Conservation (phyloP, 768 basidiomycete species). For the Crepidotus variabilis region DNA sequence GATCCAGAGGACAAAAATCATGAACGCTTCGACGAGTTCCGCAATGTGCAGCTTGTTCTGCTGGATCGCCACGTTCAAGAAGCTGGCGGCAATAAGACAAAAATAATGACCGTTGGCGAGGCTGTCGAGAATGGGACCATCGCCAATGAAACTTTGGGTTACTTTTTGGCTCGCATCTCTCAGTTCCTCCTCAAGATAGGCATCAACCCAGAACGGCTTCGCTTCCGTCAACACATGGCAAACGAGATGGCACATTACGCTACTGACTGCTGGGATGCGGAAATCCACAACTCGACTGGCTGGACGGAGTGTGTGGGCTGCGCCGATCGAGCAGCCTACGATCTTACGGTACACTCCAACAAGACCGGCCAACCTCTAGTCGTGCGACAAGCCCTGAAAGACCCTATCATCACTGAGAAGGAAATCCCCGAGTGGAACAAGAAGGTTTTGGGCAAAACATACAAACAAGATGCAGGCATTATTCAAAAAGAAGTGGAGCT, state of each 20-base stretch:
- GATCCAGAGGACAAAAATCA: conserved; percentile 93
- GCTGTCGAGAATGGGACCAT: conserved; percentile 84
- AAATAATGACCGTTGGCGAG: conserved; percentile 75
- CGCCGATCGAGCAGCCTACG: conserved; percentile 97
- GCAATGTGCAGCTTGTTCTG: conserved; percentile 68
- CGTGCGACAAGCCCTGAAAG: conserved; percentile 82
- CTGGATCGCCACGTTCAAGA: conserved; percentile 84
- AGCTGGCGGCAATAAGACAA: conserved; percentile 63
- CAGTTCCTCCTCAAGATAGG: conserved; percentile 90
- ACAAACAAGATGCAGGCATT: conserved; percentile 74
- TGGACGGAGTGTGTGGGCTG: conserved; percentile 99
- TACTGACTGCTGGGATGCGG: conserved; percentile 99
- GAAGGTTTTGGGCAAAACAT: conserved; percentile 85
- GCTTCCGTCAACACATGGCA: conserved; percentile 97
- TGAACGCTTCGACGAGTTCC: conserved; percentile 76
- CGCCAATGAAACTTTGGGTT: conserved; percentile 96
- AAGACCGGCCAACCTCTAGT: conserved; percentile 83
- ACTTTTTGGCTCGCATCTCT: conserved; percentile 92
- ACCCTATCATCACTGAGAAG: conserved; percentile 80
- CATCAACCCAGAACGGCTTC: conserved; percentile 74
- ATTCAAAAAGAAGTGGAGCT: conserved; percentile 62
- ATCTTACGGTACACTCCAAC: conserved; percentile 83
- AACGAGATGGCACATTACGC: conserved; percentile 99
- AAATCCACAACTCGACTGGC: conserved; percentile 84
- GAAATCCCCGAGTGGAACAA: conserved; percentile 81